These are phyloP conservation scores for Lentinula boryana DNA, from an alignment of 768 basidiomycete species.

Conservation along the genomic window DNA sequence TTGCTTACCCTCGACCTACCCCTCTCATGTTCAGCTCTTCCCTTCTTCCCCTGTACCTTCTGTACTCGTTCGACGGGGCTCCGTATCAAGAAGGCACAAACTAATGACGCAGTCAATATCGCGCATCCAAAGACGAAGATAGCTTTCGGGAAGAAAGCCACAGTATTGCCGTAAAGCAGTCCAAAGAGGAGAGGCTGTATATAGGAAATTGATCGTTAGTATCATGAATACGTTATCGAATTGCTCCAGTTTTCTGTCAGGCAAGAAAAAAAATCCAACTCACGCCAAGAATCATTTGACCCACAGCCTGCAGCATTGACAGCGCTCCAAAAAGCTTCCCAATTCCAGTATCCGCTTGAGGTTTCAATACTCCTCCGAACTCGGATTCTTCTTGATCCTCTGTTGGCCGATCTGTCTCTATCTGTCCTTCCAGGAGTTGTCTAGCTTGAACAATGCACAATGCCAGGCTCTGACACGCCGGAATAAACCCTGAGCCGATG, in stretches of 20 bases:
- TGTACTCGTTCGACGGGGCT: slow-evolving; percentile 27
- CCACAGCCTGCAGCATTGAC: slow-evolving; percentile 62
- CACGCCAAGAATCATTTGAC: slow-evolving; percentile 59
- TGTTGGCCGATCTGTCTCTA: slow-evolving; percentile 11
- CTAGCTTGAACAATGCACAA: slow-evolving; percentile 53
- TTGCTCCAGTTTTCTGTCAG: too few relatives aligned
- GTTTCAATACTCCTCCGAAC: slow-evolving; percentile 5
- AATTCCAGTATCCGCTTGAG: slow-evolving; percentile 20
- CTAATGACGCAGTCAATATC: slow-evolving; percentile 36
- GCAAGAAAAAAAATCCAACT: slow-evolving; percentile 11
- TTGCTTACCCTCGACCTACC: slow-evolving; percentile 45
- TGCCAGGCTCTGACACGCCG: slow-evolving; percentile 69
- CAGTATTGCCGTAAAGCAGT: slow-evolving; percentile 62
- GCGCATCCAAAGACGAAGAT: slow-evolving; percentile 56
- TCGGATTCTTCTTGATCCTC: slow-evolving; percentile 12
- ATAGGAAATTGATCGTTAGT: not conserved
- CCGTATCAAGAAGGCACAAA: slow-evolving; percentile 31
- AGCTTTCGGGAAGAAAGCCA: slow-evolving; percentile 62
- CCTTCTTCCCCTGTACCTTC: slow-evolving; percentile 16
- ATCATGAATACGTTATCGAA: too few relatives aligned
- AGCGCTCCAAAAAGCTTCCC: slow-evolving; percentile 71
- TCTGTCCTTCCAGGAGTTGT: slow-evolving; percentile 22
- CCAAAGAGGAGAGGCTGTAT: slow-evolving; percentile 69
- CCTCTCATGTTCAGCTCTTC: slow-evolving; percentile 21
- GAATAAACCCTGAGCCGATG: slow-evolving; percentile 61